Evolutionary conservation across 768 basidiomycete genomes (phyloP), one percentile per base, ranked within the genome.

Genomic region (Infundibulicybe gibba): DNA sequence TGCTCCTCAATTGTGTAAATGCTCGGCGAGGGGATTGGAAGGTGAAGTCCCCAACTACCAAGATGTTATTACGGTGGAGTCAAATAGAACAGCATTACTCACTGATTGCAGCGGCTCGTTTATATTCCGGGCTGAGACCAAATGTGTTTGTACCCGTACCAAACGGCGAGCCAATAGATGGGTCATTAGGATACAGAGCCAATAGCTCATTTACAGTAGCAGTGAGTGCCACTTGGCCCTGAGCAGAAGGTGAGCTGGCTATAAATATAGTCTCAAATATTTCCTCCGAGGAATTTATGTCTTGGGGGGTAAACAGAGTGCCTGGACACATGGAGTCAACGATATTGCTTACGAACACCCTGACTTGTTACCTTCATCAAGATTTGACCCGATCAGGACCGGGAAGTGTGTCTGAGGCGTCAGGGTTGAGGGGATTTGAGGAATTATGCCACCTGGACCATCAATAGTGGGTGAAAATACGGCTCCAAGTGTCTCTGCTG

Each of bases 301-400:
- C 49, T 16, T 47, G 50, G 3, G 62, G 55, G 2, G 62, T 59
- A 49, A 74, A 74, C 6, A 54, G 10, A 3, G 74, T 72, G 2
- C 65, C 74, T 74, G 17, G 1, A n/a, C 9, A 6, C 14, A 9
- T 8, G 3, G 17, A 38, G 35, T 38, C 10, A 38, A 5, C 37
- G 34, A 13, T 5, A 13, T 9, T 19, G 20, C 40, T 9, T 14
- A 25, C 10, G 37, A 14, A 54, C 15, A 25, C 8, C 8, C 8
- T 8, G 25, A 25, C 8, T 25, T 25, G 25, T 25, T 20, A 75
- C 76, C 74, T 65, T 77, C 75, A 53, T 78, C 74, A 3, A 70
- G 55, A 49, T 61, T 65, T 5, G 69, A 69, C 14, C 75, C 75
- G 39, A 69, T 56, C 17, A 78, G 75, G 51, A 75, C 72, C 0